These are phyloP conservation scores for Nelumbo lutea DNA, from an alignment of 164 flowering plant species.

Conservation along the genomic window DNA sequence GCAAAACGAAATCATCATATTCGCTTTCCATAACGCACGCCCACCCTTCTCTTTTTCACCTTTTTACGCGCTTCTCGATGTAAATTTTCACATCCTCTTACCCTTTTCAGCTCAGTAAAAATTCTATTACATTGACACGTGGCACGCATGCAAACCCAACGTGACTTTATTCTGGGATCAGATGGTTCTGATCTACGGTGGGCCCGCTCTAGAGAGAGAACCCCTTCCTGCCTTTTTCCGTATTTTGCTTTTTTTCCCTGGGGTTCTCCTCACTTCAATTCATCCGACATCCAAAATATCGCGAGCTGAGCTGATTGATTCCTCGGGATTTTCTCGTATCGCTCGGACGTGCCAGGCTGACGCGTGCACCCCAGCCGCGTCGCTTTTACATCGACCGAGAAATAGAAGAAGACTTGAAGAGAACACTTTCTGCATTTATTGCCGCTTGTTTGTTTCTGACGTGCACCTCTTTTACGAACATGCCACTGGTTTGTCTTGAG, in stretches of 20 bases:
- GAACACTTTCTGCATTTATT: slow-evolving; percentile 34
- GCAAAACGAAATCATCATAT: slow-evolving; percentile 30
- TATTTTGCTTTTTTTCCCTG: neutral
- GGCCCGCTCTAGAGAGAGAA: no score
- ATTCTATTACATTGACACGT: neutral
- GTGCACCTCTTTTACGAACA: neutral
- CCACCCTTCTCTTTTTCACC: slow-evolving; percentile 46
- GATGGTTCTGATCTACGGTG: no score
- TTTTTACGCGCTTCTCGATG: slow-evolving; percentile 17
- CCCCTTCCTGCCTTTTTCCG: no score
- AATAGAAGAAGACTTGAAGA: neutral
- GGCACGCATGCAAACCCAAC: neutral
- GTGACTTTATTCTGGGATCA: no score
- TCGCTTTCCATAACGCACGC: slow-evolving; percentile 56
- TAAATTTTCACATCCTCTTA: slow-evolving; percentile 10
- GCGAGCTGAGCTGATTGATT: neutral
- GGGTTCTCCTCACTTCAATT: neutral
- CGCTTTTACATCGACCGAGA: slow-evolving; percentile 16
- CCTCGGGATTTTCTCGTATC: neutral
- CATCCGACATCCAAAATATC: no score
- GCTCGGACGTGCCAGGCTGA: neutral
- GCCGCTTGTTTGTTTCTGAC: slow-evolving; percentile 17
- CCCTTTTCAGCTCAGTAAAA: slow-evolving; percentile 3
- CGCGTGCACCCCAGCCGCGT: slow-evolving; percentile 23
- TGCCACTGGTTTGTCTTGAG: neutral